Conservation (phyloP, 495 filamentous ascomycete species). For the Pseudoneurospora amorphoporcata region DNA sequence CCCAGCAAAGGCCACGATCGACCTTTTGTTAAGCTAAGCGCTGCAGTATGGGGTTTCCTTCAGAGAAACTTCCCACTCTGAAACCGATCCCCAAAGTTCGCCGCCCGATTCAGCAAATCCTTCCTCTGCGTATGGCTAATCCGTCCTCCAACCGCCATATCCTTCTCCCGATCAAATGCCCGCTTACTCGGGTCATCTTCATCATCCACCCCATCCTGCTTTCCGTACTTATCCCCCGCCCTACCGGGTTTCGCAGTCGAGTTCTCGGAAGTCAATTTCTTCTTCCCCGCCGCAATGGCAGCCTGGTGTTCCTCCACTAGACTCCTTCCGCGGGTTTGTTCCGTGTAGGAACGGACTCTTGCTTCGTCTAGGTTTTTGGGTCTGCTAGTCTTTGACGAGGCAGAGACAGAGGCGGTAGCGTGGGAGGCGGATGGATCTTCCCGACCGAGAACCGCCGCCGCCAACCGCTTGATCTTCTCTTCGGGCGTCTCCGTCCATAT, state of each 20-base stretch:
- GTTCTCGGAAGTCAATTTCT: not conserved
- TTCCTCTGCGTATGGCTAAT: conserved; percentile 64
- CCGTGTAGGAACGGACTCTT: conserved; percentile 25
- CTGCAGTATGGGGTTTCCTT: not conserved
- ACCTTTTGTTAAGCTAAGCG: not conserved
- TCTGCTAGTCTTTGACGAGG: not conserved
- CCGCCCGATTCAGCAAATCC: conserved; percentile 70
- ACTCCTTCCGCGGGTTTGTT: conserved; percentile 48
- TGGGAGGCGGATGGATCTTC: conserved; percentile 11
- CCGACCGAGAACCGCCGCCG: conserved; percentile 79
- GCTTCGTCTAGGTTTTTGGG: conserved; percentile 10
- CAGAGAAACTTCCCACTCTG: conserved; percentile 61
- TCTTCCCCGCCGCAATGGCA: conserved; percentile 4
- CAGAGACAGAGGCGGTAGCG: not conserved
- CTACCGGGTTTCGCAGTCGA: conserved; percentile 5
- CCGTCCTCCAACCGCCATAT: conserved; percentile 68
- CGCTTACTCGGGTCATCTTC: conserved; percentile 88
- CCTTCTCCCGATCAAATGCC: conserved; percentile 89
- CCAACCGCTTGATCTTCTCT: conserved; percentile 69
- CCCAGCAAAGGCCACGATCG: not conserved
- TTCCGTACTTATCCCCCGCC: conserved; percentile 2
- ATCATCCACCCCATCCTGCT: conserved; percentile 50
- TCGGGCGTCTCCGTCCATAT: conserved; percentile 92
- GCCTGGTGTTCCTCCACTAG: conserved; percentile 54
- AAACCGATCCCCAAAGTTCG: conserved; percentile 77